These are phyloP conservation scores for Nitzschia sp. DNA, from an alignment of 108 stramenopile genomes.

Conservation along the genomic window DNA sequence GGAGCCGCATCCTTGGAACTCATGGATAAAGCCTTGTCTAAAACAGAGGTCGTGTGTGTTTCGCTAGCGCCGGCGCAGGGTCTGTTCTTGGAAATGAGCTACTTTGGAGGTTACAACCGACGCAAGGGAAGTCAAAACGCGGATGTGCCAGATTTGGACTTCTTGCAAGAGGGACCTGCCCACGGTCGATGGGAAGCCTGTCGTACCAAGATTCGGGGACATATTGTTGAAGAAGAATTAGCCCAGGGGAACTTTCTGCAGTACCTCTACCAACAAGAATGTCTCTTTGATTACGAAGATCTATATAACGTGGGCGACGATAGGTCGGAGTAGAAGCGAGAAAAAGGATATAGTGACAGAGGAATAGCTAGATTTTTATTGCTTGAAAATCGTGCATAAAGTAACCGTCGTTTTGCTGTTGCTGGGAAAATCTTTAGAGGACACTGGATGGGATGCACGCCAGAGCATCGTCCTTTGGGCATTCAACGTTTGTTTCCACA, in stretches of 20 bases:
- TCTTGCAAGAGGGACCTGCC: constrained; percentile 43
- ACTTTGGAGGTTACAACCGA: constrained; percentile 77
- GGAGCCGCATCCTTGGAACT: constrained; percentile 51
- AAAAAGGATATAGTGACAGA: background rate
- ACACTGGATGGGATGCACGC: constrained; percentile 44
- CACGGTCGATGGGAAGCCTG: constrained; percentile 69
- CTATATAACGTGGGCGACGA: constrained; percentile 6
- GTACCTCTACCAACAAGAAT: constrained; percentile 73
- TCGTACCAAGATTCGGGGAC: constrained; percentile 67
- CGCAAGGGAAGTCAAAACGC: constrained; percentile 45
- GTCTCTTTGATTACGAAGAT: constrained; percentile 12
- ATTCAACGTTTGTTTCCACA: constrained; percentile 54
- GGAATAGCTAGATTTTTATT: background rate
- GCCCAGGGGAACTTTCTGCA: constrained; percentile 80
- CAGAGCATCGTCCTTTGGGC: constrained; percentile 74
- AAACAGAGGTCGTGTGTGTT: constrained; percentile 44
- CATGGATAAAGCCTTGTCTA: constrained; percentile 52
- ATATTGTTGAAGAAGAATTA: constrained; percentile 80
- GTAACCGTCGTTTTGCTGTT: background rate
- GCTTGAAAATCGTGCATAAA: background rate
- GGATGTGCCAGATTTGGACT: constrained; percentile 53
- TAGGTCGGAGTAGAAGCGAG: background rate
- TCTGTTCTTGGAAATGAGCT: constrained; percentile 85
- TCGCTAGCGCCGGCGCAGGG: constrained; percentile 85
- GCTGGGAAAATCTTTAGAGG: background rate